These are phyloP conservation scores for Hypoxylon fuscum DNA, from an alignment of 495 filamentous ascomycete species.

Conservation along the genomic window DNA sequence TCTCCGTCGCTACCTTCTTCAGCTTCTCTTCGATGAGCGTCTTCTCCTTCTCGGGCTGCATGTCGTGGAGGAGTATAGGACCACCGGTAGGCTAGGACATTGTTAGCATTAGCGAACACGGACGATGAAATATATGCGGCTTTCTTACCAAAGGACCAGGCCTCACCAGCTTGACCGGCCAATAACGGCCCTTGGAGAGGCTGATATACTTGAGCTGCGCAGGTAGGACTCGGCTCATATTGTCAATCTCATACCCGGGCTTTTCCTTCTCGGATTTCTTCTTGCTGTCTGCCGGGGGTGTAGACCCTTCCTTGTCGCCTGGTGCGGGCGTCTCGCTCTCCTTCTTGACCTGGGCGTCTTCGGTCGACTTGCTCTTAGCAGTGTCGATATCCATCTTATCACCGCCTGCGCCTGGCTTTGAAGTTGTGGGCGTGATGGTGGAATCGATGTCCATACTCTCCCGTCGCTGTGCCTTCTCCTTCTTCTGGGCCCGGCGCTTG, in stretches of 20 bases:
- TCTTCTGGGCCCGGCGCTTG: conserved; percentile 87
- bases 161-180: conserved; percentile 93
- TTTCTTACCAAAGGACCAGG: conserved; percentile 25
- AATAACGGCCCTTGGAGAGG: conserved; percentile 86
- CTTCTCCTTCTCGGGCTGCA: conserved; percentile 78
- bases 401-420: conserved; percentile 61
- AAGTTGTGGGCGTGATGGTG: conserved; percentile 76
- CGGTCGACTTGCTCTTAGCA: conserved; percentile 67
- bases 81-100: conserved; percentile 83
- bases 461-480: conserved; percentile 72
- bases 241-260: conserved; percentile 93
- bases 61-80: conserved; percentile 89
- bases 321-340: conserved; percentile 52
- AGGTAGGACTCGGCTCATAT: conserved; percentile 94
- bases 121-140: neutral
- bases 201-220: conserved; percentile 94
- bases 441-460: conserved; percentile 93
- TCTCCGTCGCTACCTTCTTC: conserved; percentile 76
- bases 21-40: conserved; percentile 85
- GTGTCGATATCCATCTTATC: conserved; percentile 95
- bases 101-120: conserved; percentile 55
- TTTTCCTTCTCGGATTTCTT: conserved; percentile 97
- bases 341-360: conserved; percentile 69
- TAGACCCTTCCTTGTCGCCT: conserved; percentile 66
- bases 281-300: conserved; percentile 62